phyloP scores from a whole-genome alignment of 1,284 basidiomycete species.

The Polyporus tsugae region DNA sequence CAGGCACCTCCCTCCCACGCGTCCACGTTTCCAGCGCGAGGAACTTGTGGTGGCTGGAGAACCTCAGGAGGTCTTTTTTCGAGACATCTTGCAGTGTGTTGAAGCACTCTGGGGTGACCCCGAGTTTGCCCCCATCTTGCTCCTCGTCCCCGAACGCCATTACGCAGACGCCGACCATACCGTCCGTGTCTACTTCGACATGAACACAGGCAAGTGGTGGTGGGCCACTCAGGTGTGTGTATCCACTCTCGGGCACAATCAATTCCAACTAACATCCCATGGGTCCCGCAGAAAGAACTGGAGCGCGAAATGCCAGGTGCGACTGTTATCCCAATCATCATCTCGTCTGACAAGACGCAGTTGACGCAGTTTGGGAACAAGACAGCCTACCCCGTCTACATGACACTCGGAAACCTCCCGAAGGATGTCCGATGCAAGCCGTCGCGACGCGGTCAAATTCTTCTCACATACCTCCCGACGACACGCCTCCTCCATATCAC shows the following conservation, averaged over 20 bases:
- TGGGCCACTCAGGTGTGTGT: slow-evolving; percentile 45
- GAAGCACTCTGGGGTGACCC: slow-evolving; percentile 28
- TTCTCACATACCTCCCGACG: slow-evolving; percentile 51
- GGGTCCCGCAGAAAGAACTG: slow-evolving; percentile 45
- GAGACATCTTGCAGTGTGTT: slow-evolving; percentile 41
- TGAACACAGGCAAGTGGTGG: slow-evolving; percentile 47
- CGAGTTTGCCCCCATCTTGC: slow-evolving; percentile 25
- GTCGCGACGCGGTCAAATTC: slow-evolving; percentile 37
- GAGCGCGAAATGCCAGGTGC: slow-evolving; percentile 5
- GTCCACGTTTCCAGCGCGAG: slow-evolving; percentile 31
- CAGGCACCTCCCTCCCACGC: slow-evolving; percentile 37
- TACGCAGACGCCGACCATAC: slow-evolving; percentile 39
- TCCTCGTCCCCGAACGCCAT: slow-evolving; percentile 43
- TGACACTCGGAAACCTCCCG: slow-evolving; percentile 48
- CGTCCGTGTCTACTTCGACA: slow-evolving; percentile 36
- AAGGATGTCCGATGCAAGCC: slow-evolving; percentile 43
- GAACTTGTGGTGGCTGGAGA: slow-evolving; percentile 37
- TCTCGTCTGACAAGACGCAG: slow-evolving; percentile 50
- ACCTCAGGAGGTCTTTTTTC: slow-evolving; percentile 37
- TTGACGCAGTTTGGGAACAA: slow-evolving; percentile 47
- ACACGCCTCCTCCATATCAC: slow-evolving; percentile 47
- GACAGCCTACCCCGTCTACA: slow-evolving; percentile 47
- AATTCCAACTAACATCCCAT: slow-evolving; percentile 27
- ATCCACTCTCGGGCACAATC: background rate
- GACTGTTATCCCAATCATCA: slow-evolving; percentile 20